phyloP scores from a whole-genome alignment of 2,329 filamentous ascomycete genomes.

The Penicillium sp. region DNA sequence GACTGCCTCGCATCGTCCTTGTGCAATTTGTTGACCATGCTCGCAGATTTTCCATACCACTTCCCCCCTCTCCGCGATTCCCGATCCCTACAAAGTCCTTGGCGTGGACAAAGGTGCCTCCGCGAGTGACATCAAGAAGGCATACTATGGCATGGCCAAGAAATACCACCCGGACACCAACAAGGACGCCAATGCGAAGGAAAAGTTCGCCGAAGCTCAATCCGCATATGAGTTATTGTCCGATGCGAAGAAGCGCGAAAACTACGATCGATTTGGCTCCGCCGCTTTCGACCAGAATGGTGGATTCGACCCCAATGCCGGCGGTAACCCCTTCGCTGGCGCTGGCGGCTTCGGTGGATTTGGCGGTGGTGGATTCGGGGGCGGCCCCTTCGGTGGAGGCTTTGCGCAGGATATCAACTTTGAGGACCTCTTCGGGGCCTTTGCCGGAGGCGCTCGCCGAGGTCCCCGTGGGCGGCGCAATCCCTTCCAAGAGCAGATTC shows the following conservation, averaged over 20 bases:
- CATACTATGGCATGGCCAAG: constrained; percentile 96
- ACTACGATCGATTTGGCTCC: constrained; percentile 87
- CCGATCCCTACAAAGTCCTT: constrained; percentile 85
- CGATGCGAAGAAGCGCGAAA: constrained; percentile 88
- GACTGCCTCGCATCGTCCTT: neutral
- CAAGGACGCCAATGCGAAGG: constrained; percentile 90
- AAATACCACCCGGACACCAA: constrained; percentile 98
- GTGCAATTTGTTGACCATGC: constrained; percentile 3
- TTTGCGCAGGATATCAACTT: constrained; percentile 89
- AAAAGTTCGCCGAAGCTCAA: constrained; percentile 91
- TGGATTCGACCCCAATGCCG: constrained; percentile 76
- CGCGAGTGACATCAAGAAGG: constrained; percentile 90
- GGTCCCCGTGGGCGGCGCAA: constrained; percentile 58
- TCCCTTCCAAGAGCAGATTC: constrained; percentile 75
- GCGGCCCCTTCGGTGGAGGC: constrained; percentile 55
- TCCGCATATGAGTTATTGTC: constrained; percentile 91
- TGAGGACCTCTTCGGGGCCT: constrained; percentile 91
- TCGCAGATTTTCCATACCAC: constrained; percentile 48
- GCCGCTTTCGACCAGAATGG: constrained; percentile 68
- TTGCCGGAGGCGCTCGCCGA: constrained; percentile 63
- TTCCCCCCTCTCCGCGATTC: constrained; percentile 65
- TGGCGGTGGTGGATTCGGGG: constrained; percentile 58
- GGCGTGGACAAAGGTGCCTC: constrained; percentile 83
- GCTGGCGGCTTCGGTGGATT: constrained; percentile 64
- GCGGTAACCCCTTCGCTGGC: constrained; percentile 57